Evolutionary conservation across 2,329 filamentous ascomycete genomes (phyloP), one percentile per base, ranked within the genome.

Genomic region (Beauveria brongniartii): DNA sequence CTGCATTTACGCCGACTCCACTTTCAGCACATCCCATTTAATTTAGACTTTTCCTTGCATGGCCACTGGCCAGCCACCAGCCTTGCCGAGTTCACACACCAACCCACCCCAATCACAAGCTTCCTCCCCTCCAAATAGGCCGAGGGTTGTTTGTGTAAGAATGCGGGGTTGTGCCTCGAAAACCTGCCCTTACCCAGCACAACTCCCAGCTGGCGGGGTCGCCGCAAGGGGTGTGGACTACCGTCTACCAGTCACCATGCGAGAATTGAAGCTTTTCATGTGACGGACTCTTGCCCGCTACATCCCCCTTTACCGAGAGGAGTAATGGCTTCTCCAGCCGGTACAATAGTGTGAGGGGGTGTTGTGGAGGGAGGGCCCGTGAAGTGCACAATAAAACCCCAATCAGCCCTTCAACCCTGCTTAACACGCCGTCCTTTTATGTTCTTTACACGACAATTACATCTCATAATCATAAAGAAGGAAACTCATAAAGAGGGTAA

Each of bases 231-330:
- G 47, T 16, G 10, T 16, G 8, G 41, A 9, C 26, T 30, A 22
- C 18, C 12, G 3, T 5, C n/a, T 9, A 30, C 46, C 55, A 41
- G 24, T 43, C 22, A 41, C 24, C 26, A 41, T 34, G 37, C 22
- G 34, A 58, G 34, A n/a, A 51, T 34, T 43, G 22, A 34, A 37
- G 47, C 22, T 59, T 59, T 59, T 52, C 56, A 59, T 59, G 56
- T 59, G 56, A 59, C 40, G 56, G n/a, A n/a, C n/a, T n/a, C n/a
- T n/a, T n/a, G n/a, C n/a, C n/a, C n/a, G n/a, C n/a, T n/a, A n/a
- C n/a, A n/a, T n/a, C n/a, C n/a, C n/a, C 30, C 18, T 22, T 50
- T 58, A 41, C 55, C 55, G 46, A 58, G 46, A 51, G 7, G 30
- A 37, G 56, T 7, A 51, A 52, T 18, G 24, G 44, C 24, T 9